Evolutionary conservation across 495 filamentous ascomycete species (phyloP), one percentile per base, ranked within the genome.

Genomic region (Penicillium silybi): DNA sequence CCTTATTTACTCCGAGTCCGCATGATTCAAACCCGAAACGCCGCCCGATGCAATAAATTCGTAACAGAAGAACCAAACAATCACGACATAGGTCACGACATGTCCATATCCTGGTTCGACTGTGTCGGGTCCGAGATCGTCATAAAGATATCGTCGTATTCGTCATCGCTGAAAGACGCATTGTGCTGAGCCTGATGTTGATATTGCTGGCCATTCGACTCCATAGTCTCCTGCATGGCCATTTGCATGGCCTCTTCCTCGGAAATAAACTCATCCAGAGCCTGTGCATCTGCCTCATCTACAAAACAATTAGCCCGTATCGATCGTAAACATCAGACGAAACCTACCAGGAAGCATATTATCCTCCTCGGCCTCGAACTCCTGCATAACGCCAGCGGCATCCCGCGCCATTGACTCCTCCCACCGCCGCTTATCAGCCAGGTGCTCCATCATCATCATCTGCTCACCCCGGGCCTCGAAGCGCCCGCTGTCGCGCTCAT

Each of bases 381-480:
- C 57, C n/a, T 44, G 27, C 29, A 53, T 54, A 52, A 62, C 25
- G 19, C 42, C 47, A 49, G 69, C 72, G 26, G 64, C 66, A 44
- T 67, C 50, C 22, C 62, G 50, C 41, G 56, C 60, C 72, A 78
- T 75, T n/a, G 43, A 45, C 53, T 77, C 77, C 42, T 78, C 78
- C 59, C 78, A 69, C 48, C 73, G 68, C 55, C 68, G 67, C 59
- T 78, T 71, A 58, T 81, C 79, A 29, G 75, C 73, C 27, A 71
- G 48, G 54, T 68, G 55, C 56, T 76, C 74, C 61, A 72, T 62
- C 32, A 62, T 65, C 62, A 71, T 65, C 47, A 95, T 83, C 78
- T 95, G 86, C 50, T 96, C 89, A 41, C 89, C 87, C 2, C 89
- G 70, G 73, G 35, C 82, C 80, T 71, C 89, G 74, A 66, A 81